Evolutionary conservation across 345 rosid species (phyloP), one percentile per base, ranked within the genome.

Genomic region (Carallia brachiata): DNA sequence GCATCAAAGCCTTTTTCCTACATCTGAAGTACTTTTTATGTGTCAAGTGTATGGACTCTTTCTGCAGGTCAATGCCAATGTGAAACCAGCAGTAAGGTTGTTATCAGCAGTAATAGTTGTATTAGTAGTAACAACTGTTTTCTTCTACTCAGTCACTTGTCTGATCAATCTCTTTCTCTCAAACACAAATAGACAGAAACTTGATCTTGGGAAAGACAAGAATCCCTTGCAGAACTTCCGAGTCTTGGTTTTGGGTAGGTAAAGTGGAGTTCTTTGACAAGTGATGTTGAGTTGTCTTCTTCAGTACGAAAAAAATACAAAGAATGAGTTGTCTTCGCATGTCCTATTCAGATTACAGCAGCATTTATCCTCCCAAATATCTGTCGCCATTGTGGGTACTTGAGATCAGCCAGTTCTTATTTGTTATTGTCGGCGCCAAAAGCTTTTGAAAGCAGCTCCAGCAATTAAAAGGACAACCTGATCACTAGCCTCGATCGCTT

Each of bases 281-380:
- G 69, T 72, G 50, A 44, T 23, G 23, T 10, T 44, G 50, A 44
- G 50, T 15, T 44, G 50, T 44, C 50, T 44, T 44, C 16, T 44
- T 44, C 50, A 44, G 50, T 44, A 2, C 16, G 4, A 2, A 44
- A 12, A 44, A 44, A 44, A 44, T 3, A 44, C 10, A 12, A 44
- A 13, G 61, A 73, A 73, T 83, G 80, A 83, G 82, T 66, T 80
- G 80, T 66, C 77, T 70, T 63, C 71, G 71, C 75, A 60, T 78
- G 67, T 62, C 44, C 68, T 61, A 13, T 66, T 74, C 63, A 65
- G 73, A 54, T 68, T 75, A 68, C 65, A 31, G 64, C 75, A 18
- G 73, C 68, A 69, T 66, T 66, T 34, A 62, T 36, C 72, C 65
- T 71, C 58, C 62, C 79, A 62, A 54, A 70, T 62, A 61, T 61